These are phyloP conservation scores for Pouteria glomerata DNA, from an alignment of 148 eudicot genomes.

Conservation along the genomic window DNA sequence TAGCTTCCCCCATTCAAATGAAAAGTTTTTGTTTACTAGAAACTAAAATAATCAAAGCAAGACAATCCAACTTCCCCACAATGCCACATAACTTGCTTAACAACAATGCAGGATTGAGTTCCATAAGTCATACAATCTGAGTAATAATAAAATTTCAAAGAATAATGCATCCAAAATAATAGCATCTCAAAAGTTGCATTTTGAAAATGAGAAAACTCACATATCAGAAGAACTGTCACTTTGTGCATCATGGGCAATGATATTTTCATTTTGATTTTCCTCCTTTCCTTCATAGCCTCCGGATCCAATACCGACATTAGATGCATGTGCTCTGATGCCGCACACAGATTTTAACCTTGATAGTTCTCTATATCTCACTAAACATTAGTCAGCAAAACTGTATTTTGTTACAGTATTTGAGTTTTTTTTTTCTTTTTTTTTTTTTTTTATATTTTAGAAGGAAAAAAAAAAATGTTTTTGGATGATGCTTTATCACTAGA, in stretches of 20 bases:
- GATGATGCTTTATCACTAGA: not conserved
- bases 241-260: slow-evolving; percentile 23
- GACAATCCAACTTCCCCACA: not conserved
- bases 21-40: not conserved
- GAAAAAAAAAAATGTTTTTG: not conserved
- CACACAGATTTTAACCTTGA: slow-evolving; percentile 24
- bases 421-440: too few species aligned
- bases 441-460: too few species aligned
- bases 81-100: not conserved
- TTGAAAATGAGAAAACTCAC: slow-evolving; percentile 34
- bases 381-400: slow-evolving; percentile 12
- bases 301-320: slow-evolving; percentile 68
- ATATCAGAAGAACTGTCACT: slow-evolving; percentile 38
- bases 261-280: slow-evolving; percentile 34
- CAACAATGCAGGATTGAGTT: not conserved
- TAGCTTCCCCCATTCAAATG: not conserved
- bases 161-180: not conserved
- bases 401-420: not conserved
- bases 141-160: not conserved
- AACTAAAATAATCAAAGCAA: not conserved
- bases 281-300: slow-evolving; percentile 39
- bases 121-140: not conserved
- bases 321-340: slow-evolving; percentile 47
- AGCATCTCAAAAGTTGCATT: not conserved
- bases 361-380: slow-evolving; percentile 48